phyloP scores from a whole-genome alignment of 768 basidiomycete genomes.

The Auricularia sp. region DNA sequence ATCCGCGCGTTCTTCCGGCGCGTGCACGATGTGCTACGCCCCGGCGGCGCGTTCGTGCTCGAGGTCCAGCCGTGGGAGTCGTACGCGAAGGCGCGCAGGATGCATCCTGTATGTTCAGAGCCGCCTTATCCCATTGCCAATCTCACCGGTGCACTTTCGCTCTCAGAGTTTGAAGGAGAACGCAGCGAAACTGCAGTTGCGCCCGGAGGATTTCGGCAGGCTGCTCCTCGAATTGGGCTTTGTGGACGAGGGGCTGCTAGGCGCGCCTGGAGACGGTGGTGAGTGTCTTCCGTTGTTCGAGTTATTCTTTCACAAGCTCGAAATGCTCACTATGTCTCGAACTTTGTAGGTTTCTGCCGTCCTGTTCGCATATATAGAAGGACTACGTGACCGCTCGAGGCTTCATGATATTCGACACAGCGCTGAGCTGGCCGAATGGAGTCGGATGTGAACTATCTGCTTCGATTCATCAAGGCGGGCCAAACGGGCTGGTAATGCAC shows the following conservation, averaged over 20 bases:
- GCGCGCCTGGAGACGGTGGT: constrained; percentile 59
- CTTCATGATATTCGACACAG: too few relatives aligned
- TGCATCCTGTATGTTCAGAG: constrained; percentile 39
- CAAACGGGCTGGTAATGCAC: too few relatives aligned
- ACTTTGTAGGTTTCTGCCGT: too few relatives aligned
- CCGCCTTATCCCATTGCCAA: not conserved
- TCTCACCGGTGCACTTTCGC: not conserved
- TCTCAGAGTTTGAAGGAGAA: constrained; percentile 48
- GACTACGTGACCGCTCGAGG: too few relatives aligned
- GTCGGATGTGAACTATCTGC: too few relatives aligned
- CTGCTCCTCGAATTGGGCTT: constrained; percentile 58
- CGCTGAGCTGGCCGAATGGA: too few relatives aligned
- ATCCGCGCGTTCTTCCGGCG: constrained; percentile 57
- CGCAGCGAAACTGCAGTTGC: constrained; percentile 41
- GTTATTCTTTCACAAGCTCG: too few relatives aligned
- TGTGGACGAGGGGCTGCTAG: constrained; percentile 33
- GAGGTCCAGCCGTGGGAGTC: constrained; percentile 83
- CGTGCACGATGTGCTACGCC: constrained; percentile 43
- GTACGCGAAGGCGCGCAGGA: constrained; percentile 66
- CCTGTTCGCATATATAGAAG: too few relatives aligned
- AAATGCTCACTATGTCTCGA: too few relatives aligned
- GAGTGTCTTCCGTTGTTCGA: not conserved
- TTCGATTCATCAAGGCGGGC: too few relatives aligned
- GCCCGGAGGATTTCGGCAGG: constrained; percentile 51
- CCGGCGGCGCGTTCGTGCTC: constrained; percentile 60